Evolutionary conservation across 306 rosid genomes (phyloP), one percentile per base, ranked within the genome.

Genomic region (Benincasa hispida): DNA sequence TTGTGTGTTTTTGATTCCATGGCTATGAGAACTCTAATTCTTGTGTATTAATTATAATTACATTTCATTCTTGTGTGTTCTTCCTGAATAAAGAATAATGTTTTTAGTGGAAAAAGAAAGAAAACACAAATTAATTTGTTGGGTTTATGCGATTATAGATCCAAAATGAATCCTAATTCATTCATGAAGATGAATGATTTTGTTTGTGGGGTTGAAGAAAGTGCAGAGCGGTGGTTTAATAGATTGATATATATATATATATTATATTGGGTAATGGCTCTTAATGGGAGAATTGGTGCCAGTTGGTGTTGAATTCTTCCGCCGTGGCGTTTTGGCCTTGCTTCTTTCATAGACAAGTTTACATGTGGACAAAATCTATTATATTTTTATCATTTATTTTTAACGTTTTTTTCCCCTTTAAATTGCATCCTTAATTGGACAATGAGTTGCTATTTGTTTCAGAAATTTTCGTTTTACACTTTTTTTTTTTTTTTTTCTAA

Each of bases 1-100:
- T 17, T 21, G 28, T 15, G 41, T 30, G 21, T 35, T 69, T 65
- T 39, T 18, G 24, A 30, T 61, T 61, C 51, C 50, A 65, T 37
- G 22, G 74, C n/a, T 67, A 11, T 67, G 11, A 69, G 48, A 69
- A 45, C 55, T 27, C 58, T 48, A 72, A 72, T 72, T 72, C 76
- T 45, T 45, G 58, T 72, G 59, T 25, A 72, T 72, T 72, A 45
- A 72, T 72, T 72, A 48, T 27, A 72, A 72, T 72, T 72, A 24
- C 55, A 72, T 72, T 72, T 47, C 41, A 72, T 72, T 72, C 8
- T 72, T 47, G 59, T 47, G 8, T 45, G 51, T 14, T 18, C 24
- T 8, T 70, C 2, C 25, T 48, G 59, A 72, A 72, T 47, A 72
- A 72, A 24, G 75, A 69, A 22, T 67, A 11, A 12, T 3, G 48